A percentile compares a stretch with the other conserved stretches of the same genome.
phyloP scores from a whole-genome alignment of 1,284 basidiomycete genomes.

The Heterobasidion occidentale region DNA sequence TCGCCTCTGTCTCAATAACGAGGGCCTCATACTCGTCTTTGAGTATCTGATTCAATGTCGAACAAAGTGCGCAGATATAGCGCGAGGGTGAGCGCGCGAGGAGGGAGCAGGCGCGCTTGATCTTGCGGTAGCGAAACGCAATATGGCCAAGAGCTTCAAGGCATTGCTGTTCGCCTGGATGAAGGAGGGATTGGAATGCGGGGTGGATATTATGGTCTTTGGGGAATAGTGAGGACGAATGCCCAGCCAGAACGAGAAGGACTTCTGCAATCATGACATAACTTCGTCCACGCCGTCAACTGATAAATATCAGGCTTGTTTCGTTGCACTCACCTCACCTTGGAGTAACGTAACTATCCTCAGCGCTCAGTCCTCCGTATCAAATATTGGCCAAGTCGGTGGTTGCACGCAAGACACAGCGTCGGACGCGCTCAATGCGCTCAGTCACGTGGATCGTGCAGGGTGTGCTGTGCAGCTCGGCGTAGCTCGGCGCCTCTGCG shows the following conservation, averaged over 20 bases:
- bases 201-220: constrained; percentile 51
- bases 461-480: too few species aligned
- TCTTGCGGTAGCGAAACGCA: constrained; percentile 63
- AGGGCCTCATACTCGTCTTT: constrained; percentile 75
- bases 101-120: constrained; percentile 46
- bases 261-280: constrained; percentile 74
- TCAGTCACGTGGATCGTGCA: too few species aligned
- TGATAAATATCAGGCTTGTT: background rate
- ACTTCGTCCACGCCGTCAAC: background rate
- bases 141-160: constrained; percentile 68
- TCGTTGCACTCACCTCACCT: background rate
- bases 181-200: constrained; percentile 63
- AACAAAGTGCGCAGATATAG: constrained; percentile 71
- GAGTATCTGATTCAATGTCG: constrained; percentile 64
- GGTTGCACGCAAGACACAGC: too few species aligned
- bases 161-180: constrained; percentile 80
- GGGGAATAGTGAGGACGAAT: constrained; percentile 75
- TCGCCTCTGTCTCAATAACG: constrained; percentile 75
- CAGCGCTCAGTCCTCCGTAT: too few species aligned
- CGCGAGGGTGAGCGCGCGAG: constrained; percentile 59
- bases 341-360: background rate
- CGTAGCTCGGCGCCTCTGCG: too few species aligned
- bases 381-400: too few species aligned
- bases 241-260: constrained; percentile 75
- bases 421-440: too few species aligned